Evolutionary conservation across 257 asterid genomes (phyloP).

Genomic region (Nicotiana undulata): DNA sequence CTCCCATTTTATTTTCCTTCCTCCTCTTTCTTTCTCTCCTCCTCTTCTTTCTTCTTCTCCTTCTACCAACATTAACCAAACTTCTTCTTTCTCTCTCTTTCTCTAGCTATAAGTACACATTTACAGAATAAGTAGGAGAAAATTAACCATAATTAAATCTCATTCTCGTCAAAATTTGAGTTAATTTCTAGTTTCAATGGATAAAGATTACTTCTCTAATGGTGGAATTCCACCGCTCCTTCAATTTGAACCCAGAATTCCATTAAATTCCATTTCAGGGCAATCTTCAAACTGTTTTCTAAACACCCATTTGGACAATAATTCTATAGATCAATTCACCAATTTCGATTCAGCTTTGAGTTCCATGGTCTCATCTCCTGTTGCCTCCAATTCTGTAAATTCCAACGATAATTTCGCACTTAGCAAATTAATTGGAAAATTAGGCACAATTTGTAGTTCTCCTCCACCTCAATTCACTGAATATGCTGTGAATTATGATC

Average conservation of each 20-base stretch:
- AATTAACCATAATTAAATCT: not conserved
- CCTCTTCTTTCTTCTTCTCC: slow-evolving; percentile 4
- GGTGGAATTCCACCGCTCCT: slow-evolving; percentile 31
- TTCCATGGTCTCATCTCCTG: slow-evolving; percentile 35
- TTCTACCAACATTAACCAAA: slow-evolving; percentile 2
- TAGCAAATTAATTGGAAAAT: slow-evolving; percentile 48
- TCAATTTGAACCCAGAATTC: slow-evolving; percentile 30
- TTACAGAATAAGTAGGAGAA: not conserved
- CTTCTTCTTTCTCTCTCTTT: not conserved
- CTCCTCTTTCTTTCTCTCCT: slow-evolving; percentile 17
- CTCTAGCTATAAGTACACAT: not conserved
- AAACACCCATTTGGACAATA: slow-evolving; percentile 28
- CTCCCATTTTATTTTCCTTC: slow-evolving; percentile 32
- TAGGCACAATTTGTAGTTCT: slow-evolving; percentile 23
- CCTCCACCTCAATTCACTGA: not conserved
- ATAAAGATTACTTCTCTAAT: slow-evolving; percentile 49
- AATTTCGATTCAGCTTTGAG: slow-evolving; percentile 40
- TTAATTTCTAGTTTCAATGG: slow-evolving; percentile 33
- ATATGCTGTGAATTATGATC: not conserved
- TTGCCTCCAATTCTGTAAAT: not conserved
- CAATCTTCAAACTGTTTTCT: slow-evolving; percentile 16
- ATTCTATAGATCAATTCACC: slow-evolving; percentile 29
- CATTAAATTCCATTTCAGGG: slow-evolving; percentile 36
- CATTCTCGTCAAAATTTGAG: not conserved
- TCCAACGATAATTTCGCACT: not conserved